Evolutionary conservation across 495 filamentous ascomycete species (phyloP).

Genomic region (Aspergillus mulundensis): DNA sequence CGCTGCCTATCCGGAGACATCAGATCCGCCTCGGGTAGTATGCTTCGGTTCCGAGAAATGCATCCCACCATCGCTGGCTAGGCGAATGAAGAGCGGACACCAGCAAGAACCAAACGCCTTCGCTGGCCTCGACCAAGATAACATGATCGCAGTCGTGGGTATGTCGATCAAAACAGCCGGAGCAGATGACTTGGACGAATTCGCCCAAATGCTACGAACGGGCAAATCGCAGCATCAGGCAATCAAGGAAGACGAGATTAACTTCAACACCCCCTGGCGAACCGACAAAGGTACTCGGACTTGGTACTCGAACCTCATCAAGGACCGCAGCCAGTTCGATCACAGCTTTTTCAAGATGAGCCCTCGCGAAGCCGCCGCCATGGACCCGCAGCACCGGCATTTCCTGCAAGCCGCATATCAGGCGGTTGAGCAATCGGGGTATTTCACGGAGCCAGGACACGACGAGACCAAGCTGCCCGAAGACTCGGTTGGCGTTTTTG

Average conservation of each 20-base stretch:
- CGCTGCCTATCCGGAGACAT: conserved; percentile 8
- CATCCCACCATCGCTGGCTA: conserved; percentile 28
- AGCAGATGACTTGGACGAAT: conserved; percentile 40
- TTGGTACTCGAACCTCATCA: neutral
- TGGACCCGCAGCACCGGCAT: conserved; percentile 44
- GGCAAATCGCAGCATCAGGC: conserved; percentile 38
- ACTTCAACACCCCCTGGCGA: conserved; percentile 9
- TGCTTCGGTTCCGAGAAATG: conserved; percentile 39
- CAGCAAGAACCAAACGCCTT: neutral
- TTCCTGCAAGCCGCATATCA: conserved; percentile 55
- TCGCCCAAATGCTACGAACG: conserved; percentile 33
- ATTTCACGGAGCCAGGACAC: conserved; percentile 36
- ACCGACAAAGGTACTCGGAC: conserved; percentile 14
- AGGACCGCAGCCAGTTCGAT: conserved; percentile 28
- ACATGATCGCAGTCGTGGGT: conserved; percentile 2
- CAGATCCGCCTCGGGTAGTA: conserved; percentile 16
- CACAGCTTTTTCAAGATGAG: conserved; percentile 53
- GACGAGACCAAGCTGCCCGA: neutral
- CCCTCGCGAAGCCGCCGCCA: conserved; percentile 41
- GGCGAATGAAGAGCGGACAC: neutral
- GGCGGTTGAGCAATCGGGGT: conserved; percentile 47
- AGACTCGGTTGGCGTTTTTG: conserved; percentile 33
- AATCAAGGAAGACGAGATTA: conserved; percentile 28
- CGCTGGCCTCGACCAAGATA: neutral
- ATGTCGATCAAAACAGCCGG: conserved; percentile 45